These are phyloP conservation scores for Pythium utonaiense DNA, from an alignment of 352 stramenopile genomes.

Conservation along the genomic window DNA sequence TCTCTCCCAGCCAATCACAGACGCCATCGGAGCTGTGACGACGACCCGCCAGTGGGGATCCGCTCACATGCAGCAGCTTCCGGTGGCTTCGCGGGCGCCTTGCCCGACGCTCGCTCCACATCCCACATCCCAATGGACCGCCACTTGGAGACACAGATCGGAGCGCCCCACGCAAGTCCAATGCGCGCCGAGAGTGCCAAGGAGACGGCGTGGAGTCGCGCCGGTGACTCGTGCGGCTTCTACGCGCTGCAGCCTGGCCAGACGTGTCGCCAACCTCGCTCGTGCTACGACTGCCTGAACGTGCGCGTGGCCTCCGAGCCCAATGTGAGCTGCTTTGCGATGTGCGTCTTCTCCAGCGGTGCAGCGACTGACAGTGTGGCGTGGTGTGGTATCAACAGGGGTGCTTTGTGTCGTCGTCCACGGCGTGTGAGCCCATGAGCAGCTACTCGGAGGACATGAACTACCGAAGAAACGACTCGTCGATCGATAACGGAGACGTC, in stretches of 20 bases:
- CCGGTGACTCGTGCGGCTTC: constrained; percentile 38
- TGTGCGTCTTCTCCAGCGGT: too few relatives aligned
- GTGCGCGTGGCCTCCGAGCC: constrained; percentile 29
- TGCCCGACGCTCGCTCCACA: too few relatives aligned
- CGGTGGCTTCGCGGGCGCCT: too few relatives aligned
- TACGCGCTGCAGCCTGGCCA: constrained; percentile 34
- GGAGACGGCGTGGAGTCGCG: not conserved
- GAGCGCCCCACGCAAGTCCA: too few relatives aligned
- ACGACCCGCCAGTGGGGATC: not conserved
- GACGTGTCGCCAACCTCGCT: constrained; percentile 39
- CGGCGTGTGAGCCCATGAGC: constrained; percentile 44
- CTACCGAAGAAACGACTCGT: constrained; percentile 33
- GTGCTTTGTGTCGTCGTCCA: constrained; percentile 40
- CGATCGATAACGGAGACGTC: constrained; percentile 35
- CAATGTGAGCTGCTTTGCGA: constrained; percentile 7
- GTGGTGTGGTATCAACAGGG: constrained; percentile 19
- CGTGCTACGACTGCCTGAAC: constrained; percentile 65
- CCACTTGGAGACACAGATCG: not conserved
- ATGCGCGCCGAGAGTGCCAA: not conserved
- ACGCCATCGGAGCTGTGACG: not conserved
- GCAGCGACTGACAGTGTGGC: not conserved
- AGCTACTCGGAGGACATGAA: constrained; percentile 38
- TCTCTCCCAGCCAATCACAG: constrained; percentile 3
- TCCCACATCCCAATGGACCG: not conserved
- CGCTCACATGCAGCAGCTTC: not conserved